Percentiles rank a stretch among this genome's conserved stretches.
These are phyloP conservation scores for Herpetomonas samuelpessoai DNA, from an alignment of 208 protist species.

Conservation along the genomic window DNA sequence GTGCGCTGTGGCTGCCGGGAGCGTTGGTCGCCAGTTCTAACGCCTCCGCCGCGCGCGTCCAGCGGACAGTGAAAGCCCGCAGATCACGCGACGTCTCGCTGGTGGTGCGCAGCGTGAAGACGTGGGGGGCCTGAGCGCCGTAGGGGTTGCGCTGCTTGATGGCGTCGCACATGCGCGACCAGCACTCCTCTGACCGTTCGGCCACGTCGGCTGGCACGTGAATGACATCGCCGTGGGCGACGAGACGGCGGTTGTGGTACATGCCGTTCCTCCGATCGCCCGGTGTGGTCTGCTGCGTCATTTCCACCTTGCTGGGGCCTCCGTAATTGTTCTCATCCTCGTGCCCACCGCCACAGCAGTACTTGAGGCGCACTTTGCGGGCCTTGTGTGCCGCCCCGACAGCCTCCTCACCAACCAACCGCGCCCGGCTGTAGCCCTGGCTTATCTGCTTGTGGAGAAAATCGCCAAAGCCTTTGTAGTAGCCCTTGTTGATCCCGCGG, in stretches of 20 bases:
- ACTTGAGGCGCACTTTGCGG: conserved; percentile 14
- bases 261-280: background rate
- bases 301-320: background rate
- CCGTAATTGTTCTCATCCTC: background rate
- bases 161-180: conserved; percentile 23
- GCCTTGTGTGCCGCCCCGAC: conserved; percentile 27
- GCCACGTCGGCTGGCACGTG: conserved; percentile 28
- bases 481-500: conserved; percentile 20
- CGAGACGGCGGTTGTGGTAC: conserved; percentile 37
- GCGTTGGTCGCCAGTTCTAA: conserved; percentile 15
- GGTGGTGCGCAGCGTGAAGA: conserved; percentile 7
- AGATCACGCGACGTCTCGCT: conserved; percentile 7
- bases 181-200: conserved; percentile 31
- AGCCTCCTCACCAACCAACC: conserved; percentile 15
- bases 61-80: conserved; percentile 18
- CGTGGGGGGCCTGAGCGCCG: conserved; percentile 12
- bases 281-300: background rate
- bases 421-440: conserved; percentile 16
- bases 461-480: conserved; percentile 16
- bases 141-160: conserved; percentile 12
- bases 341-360: background rate
- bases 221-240: conserved; percentile 21
- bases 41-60: conserved; percentile 9
- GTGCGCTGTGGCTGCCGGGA: conserved; percentile 10
- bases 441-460: conserved; percentile 16